A percentile compares a stretch with the other conserved stretches of the same genome.
Evolutionary conservation across 441 rosid genomes (phyloP).

Genomic region (Mallotus japonicus): DNA sequence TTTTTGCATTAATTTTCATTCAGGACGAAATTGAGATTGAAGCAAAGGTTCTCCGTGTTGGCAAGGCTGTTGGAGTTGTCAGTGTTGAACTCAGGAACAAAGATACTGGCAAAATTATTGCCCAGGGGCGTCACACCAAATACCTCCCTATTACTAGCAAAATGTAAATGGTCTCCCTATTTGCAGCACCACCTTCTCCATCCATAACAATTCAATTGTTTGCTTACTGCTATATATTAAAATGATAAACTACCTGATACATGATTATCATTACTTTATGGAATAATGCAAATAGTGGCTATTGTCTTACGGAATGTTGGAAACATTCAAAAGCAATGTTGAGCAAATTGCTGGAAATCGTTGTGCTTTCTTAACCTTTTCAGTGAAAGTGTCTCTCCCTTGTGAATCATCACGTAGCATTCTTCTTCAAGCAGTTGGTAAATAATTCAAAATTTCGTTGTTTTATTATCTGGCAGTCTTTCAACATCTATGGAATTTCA

Average conservation of each 20-base stretch:
- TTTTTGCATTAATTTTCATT: background rate
- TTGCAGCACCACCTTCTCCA: background rate
- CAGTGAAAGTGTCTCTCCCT: too few species aligned
- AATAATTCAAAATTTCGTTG: too few species aligned
- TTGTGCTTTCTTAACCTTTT: too few species aligned
- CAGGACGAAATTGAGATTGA: conserved; percentile 86
- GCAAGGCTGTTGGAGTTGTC: conserved; percentile 71
- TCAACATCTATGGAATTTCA: too few species aligned
- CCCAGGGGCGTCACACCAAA: conserved; percentile 92
- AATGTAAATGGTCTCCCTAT: conserved; percentile 33
- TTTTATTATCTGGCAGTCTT: too few species aligned
- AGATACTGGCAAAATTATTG: conserved; percentile 63
- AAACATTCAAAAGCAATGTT: too few species aligned
- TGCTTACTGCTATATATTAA: background rate
- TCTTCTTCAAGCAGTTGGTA: too few species aligned
- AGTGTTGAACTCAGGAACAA: conserved; percentile 83
- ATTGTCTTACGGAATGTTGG: too few species aligned
- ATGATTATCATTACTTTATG: background rate
- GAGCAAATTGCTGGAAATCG: too few species aligned
- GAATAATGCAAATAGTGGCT: background rate
- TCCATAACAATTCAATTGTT: background rate
- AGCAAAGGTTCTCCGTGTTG: conserved; percentile 60
- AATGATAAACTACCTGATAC: background rate
- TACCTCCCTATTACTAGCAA: conserved; percentile 54
- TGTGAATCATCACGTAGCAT: too few species aligned